These are phyloP conservation scores for Mrakia gelida DNA, from an alignment of 768 basidiomycete genomes.

Conservation along the genomic window DNA sequence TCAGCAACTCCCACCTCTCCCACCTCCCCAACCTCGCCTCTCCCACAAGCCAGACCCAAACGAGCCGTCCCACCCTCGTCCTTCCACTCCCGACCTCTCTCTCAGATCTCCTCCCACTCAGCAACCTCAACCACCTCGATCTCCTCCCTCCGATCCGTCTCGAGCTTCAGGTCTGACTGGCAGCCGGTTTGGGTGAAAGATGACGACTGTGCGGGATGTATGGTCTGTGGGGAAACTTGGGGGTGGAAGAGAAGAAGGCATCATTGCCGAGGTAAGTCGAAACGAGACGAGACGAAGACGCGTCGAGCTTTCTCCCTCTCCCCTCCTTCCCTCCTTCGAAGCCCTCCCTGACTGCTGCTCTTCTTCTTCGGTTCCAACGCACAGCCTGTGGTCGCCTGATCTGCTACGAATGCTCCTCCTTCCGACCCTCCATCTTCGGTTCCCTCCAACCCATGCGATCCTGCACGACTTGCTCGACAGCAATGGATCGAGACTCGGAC, in stretches of 20 bases:
- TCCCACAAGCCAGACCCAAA: background rate
- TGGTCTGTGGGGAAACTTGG: background rate
- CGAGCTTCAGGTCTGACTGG: background rate
- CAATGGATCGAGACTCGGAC: constrained; percentile 8
- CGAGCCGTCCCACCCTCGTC: background rate
- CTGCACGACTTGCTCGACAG: background rate
- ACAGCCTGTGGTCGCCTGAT: background rate
- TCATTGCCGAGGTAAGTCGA: background rate
- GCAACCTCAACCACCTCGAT: background rate
- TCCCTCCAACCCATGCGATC: background rate
- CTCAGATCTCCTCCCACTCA: constrained; percentile 7
- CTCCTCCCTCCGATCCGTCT: background rate
- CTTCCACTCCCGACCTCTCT: background rate
- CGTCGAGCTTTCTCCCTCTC: background rate
- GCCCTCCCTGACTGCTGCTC: background rate
- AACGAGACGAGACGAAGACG: background rate
- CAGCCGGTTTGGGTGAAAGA: constrained; percentile 2
- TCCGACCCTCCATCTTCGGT: constrained; percentile 7
- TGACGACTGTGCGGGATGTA: background rate
- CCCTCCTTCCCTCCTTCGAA: background rate
- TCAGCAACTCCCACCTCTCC: background rate
- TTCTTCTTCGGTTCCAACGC: background rate
- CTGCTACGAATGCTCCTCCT: constrained; percentile 4
- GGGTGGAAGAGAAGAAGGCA: background rate
- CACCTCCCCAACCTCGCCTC: background rate